Evolutionary conservation across 2,329 filamentous ascomycete genomes (phyloP), one percentile per base, ranked within the genome.

Genomic region (Pseudogymnoascus sp.): DNA sequence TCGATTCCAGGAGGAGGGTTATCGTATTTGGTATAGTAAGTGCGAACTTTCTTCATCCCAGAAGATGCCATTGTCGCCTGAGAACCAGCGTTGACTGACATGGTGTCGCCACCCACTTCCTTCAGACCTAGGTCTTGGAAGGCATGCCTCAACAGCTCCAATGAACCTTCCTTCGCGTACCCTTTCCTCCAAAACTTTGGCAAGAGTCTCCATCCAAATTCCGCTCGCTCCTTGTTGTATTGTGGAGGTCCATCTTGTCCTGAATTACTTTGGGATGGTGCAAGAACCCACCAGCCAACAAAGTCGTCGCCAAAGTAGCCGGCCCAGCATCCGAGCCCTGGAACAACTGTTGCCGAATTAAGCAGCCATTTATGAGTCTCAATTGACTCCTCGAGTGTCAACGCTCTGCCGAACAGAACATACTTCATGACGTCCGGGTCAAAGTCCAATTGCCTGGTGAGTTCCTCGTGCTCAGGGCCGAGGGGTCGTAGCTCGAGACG

Each of bases 241-340:
- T 34, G 51, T 57, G 51, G 51, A 34, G 51, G 51, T 18, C 26
- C 51, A 34, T 57, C 51, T 34, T 57, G n/a, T 21, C 29, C 51
- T 34, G 51, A 26, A 21, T 57, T 39, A 16, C 60, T 18, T 60
- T 54, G 69, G 62, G 62, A 60, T n/a, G 66, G 64, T 1, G 70
- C 71, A 4, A 73, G 47, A 23, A 72, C 66, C 71, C 71, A 73
- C 71, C 71, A 73, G 16, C 72, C 72, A 47, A 73, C 68, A 62
- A 73, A 73, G 11, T 72, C 65, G n/a, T 67, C 71, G 6, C 51
- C n/a, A 16, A 18, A 26, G 16, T 34, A 57, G 51, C 51, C 51
- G 5, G 51, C 51, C 51, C 51, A 57, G 10, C 51, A 57, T 12
- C 51, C 51, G n/a, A 57, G 26, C 10, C 51, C 51, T 21, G 51